Conservation (phyloP, 1,284 basidiomycete genomes). For the Singerocomus inundabilis region DNA sequence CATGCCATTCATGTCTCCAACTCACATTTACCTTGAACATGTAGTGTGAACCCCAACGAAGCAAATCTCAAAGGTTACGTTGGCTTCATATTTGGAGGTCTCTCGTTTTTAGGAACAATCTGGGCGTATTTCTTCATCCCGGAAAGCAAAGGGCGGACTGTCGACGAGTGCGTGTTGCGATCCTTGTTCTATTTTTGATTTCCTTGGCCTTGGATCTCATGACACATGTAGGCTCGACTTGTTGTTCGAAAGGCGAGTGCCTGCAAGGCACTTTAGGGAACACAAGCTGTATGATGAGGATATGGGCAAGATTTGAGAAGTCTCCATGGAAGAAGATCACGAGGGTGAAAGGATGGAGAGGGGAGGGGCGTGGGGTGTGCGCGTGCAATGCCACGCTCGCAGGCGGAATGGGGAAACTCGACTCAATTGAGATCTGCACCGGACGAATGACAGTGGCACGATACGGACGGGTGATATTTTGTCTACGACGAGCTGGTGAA, state of each 20-base stretch:
- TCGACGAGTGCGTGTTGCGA: no score
- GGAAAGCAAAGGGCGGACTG: slow-evolving; percentile 30
- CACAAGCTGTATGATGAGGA: slow-evolving; percentile 17
- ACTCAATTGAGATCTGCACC: no score
- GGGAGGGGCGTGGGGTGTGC: not conserved
- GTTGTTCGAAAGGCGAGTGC: slow-evolving; percentile 24
- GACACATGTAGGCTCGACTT: slow-evolving; percentile 20
- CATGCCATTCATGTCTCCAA: no score
- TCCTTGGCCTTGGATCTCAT: no score
- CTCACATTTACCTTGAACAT: not conserved
- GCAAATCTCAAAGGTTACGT: slow-evolving; percentile 31
- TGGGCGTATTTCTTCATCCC: slow-evolving; percentile 30
- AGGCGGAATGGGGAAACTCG: no score
- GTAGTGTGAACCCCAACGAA: slow-evolving; percentile 29
- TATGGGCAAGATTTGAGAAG: not conserved
- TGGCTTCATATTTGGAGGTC: slow-evolving; percentile 33
- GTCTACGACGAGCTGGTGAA: no score
- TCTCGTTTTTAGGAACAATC: slow-evolving; percentile 20
- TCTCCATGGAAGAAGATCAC: not conserved
- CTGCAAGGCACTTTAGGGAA: slow-evolving; percentile 19
- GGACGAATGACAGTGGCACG: no score
- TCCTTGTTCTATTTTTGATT: no score
- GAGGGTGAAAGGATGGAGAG: not conserved
- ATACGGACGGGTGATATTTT: no score
- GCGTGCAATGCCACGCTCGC: no score